A percentile compares a stretch with the other conserved stretches of the same genome.
Conservation (phyloP, 1,284 basidiomycete genomes). For the Microstroma glucosiphilum region DNA sequence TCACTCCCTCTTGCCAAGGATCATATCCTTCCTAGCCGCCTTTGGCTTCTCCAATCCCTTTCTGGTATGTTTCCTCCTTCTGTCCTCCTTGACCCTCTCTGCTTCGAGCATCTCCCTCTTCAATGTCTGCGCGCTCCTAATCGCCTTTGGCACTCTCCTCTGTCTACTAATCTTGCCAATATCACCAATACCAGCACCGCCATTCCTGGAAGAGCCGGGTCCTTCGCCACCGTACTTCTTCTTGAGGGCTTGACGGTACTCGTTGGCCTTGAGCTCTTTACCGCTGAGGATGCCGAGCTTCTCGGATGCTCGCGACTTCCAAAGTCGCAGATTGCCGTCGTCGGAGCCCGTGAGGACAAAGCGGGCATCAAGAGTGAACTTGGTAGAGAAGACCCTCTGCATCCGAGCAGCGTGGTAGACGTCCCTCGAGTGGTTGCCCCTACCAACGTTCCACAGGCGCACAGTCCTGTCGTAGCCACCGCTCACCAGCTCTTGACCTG, state of each 20-base stretch:
- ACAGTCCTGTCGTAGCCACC: slow-evolving; percentile 95
- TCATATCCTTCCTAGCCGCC: slow-evolving; percentile 67
- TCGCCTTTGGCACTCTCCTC: slow-evolving; percentile 80
- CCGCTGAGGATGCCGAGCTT: slow-evolving; percentile 85
- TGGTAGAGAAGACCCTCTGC: slow-evolving; percentile 66
- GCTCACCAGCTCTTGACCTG: slow-evolving; percentile 89
- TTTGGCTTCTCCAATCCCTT: slow-evolving; percentile 77
- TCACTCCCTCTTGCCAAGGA: slow-evolving; percentile 29
- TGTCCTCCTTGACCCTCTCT: slow-evolving; percentile 83
- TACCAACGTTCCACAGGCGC: slow-evolving; percentile 83
- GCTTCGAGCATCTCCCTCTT: slow-evolving; percentile 91
- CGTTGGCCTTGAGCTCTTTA: slow-evolving; percentile 84
- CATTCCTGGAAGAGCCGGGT: not conserved
- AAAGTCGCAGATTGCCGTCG: slow-evolving; percentile 91
- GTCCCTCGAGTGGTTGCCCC: slow-evolving; percentile 70
- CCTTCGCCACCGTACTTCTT: slow-evolving; percentile 80
- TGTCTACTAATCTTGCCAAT: slow-evolving; percentile 75
- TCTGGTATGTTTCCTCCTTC: slow-evolving; percentile 63
- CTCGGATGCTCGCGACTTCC: slow-evolving; percentile 90
- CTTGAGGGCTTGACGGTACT: slow-evolving; percentile 82
- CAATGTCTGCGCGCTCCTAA: slow-evolving; percentile 78
- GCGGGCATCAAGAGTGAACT: slow-evolving; percentile 80
- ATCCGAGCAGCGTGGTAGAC: slow-evolving; percentile 98
- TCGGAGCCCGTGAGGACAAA: slow-evolving; percentile 92
- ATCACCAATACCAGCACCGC: slow-evolving; percentile 54